Evolutionary conservation across 768 basidiomycete genomes (phyloP), one percentile per base, ranked within the genome.

Genomic region (Russula olivacea): DNA sequence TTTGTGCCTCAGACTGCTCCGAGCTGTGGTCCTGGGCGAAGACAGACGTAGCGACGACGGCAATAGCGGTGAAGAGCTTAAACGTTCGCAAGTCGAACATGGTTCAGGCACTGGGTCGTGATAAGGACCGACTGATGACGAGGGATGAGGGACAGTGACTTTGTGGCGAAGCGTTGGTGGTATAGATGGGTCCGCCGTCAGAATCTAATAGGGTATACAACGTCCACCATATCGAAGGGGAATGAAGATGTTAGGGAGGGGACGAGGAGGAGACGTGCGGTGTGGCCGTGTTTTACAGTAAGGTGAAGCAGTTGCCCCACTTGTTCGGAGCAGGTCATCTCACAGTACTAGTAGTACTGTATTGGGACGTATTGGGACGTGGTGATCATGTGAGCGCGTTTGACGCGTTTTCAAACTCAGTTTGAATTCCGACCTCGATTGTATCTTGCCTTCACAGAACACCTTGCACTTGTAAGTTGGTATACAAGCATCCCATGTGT

Each of bases 1-100:
- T 66, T 28, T 66, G 36, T 1, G 65, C 61, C 58, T 68, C 64
- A 19, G 65, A 58, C n/a, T 61, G 41, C 61, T 68, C 67, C 21
- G 50, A 41, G 14, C 17, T 62, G 50, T 58, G 65, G 21, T 45
- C 38, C 38, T 68, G 67, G 3, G 67, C 58, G 9, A 48, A 50
- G 55, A 45, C 50, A 19, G 61, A 51, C 1, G 43, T 43, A 1
- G 34, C 45, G 25, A 68, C 32, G 6, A 36, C 51, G 9, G 54
- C 11, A 14, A 66, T 14, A 1, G 40, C 43, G 14, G 30, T 21
- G 36, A 66, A 9, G 36, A 65, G 50, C 5, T 7, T 43, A 14
- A 41, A 21, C 21, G 45, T 45, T 15, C 28, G 64, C 0, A 36
- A 36, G 21, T 43, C 5, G 4, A 55, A 45, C 58, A 60, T 64